These are phyloP conservation scores for Mallotus nudiflorus DNA, from an alignment of 345 rosid genomes.

Conservation along the genomic window DNA sequence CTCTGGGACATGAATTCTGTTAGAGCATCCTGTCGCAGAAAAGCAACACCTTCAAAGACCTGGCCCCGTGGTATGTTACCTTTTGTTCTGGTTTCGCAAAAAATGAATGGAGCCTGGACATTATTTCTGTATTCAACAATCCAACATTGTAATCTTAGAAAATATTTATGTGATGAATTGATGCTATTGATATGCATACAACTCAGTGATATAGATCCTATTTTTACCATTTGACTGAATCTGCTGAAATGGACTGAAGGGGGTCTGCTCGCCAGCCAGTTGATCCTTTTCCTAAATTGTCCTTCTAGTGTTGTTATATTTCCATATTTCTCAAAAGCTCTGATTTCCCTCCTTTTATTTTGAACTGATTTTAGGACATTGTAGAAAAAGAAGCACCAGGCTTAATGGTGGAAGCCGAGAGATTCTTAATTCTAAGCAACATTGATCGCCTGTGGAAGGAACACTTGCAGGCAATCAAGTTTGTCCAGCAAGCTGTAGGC, in stretches of 20 bases:
- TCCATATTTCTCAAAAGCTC: not conserved
- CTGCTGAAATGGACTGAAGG: not conserved
- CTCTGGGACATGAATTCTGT: not conserved
- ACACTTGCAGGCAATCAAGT: slow-evolving; percentile 92
- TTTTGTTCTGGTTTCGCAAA: not conserved
- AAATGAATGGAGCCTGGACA: not conserved
- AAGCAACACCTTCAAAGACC: no score
- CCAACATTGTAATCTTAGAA: not conserved
- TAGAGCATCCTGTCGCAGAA: not conserved
- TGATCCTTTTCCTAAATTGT: not conserved
- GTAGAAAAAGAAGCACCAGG: slow-evolving; percentile 89
- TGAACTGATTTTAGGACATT: slow-evolving; percentile 42
- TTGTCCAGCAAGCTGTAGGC: slow-evolving; percentile 95
- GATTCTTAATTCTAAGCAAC: slow-evolving; percentile 83
- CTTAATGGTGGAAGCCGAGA: slow-evolving; percentile 89
- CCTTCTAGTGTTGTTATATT: not conserved
- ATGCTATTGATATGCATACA: not conserved
- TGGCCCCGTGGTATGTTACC: no score
- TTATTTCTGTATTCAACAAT: not conserved
- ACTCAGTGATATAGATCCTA: no score
- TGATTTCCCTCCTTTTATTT: not conserved
- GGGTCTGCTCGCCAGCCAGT: not conserved
- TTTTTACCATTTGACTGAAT: not conserved
- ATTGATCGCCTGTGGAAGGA: slow-evolving; percentile 97
- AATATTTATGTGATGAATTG: not conserved